Conservation (phyloP, 192 early-diverging fungal species). For the Phycomyces nitens region DNA sequence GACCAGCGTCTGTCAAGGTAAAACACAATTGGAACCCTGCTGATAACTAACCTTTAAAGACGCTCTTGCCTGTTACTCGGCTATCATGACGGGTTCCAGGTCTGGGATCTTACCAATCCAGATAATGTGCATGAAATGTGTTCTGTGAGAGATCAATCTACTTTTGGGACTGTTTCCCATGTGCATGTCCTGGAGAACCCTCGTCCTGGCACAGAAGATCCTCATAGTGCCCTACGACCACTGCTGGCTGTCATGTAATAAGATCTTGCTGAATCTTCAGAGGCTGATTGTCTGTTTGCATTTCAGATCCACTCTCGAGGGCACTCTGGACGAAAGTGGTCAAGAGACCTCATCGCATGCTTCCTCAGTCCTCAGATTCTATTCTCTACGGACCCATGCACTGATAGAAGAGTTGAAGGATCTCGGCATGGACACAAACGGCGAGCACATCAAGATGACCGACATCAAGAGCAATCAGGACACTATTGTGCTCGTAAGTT, state of each 20-base stretch:
- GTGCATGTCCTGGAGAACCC: conserved; percentile 45
- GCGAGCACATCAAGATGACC: conserved; percentile 35
- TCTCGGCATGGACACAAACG: conserved; percentile 30
- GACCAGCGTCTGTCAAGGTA: conserved; percentile 5
- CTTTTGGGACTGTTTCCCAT: conserved; percentile 42
- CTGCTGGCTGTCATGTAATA: conserved; percentile 38
- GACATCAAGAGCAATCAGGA: conserved; percentile 56
- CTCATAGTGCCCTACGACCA: conserved; percentile 14
- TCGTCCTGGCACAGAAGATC: conserved; percentile 2
- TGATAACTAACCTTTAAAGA: not conserved
- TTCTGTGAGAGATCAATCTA: conserved; percentile 52
- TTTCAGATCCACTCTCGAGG: not conserved
- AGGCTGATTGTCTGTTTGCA: not conserved
- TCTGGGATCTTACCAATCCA: conserved; percentile 68
- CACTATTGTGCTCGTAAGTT: conserved; percentile 62
- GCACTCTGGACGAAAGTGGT: not conserved
- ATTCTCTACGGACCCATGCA: conserved; percentile 54
- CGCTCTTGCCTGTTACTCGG: conserved; percentile 56
- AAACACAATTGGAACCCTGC: not conserved
- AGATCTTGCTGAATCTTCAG: no score
- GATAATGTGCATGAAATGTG: conserved; percentile 66
- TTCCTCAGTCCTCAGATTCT: conserved; percentile 39
- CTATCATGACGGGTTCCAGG: conserved; percentile 72
- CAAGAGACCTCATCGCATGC: not conserved
- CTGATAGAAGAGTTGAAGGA: conserved; percentile 47